These are phyloP conservation scores for Boeremia lycopersici DNA, from an alignment of 2,329 filamentous ascomycete species.

Conservation along the genomic window DNA sequence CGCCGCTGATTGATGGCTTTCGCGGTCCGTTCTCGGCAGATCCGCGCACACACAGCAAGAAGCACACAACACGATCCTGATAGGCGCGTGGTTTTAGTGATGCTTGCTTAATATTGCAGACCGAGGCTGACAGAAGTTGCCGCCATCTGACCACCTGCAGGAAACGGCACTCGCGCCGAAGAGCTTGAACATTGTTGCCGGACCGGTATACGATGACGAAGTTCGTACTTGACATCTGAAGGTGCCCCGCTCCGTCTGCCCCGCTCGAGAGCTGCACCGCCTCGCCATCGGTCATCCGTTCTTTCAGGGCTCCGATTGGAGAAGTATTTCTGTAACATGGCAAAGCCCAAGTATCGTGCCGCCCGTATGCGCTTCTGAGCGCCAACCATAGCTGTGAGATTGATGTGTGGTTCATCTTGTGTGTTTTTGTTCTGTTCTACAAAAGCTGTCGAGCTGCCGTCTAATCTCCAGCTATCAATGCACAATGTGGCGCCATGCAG, in stretches of 20 bases:
- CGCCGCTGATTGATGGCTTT: conserved; percentile 22
- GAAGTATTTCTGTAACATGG: no score
- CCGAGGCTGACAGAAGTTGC: conserved; percentile 6
- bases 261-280: conserved; percentile 4
- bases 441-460: neutral
- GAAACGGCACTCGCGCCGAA: conserved; percentile 1
- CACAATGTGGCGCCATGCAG: conserved; percentile 3
- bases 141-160: conserved; percentile 7
- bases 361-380: neutral
- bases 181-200: conserved; percentile 2
- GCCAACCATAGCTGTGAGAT: conserved; percentile 2
- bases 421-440: conserved; percentile 1
- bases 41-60: neutral
- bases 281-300: conserved; percentile 21
- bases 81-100: conserved; percentile 1
- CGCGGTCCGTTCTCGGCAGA: conserved; percentile 15
- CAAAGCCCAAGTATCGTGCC: conserved; percentile 3
- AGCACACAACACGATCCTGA: conserved; percentile 6
- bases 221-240: conserved; percentile 1
- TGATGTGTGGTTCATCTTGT: conserved; percentile 1
- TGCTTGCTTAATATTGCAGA: conserved; percentile 3
- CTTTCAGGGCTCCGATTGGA: conserved; percentile 22
- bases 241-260: conserved; percentile 22
- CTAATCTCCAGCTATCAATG: neutral
- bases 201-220: conserved; percentile 21